Evolutionary conservation across 2,329 filamentous ascomycete genomes (phyloP), one percentile per base, ranked within the genome.

Genomic region (Gnomoniopsis smithogilvyi): DNA sequence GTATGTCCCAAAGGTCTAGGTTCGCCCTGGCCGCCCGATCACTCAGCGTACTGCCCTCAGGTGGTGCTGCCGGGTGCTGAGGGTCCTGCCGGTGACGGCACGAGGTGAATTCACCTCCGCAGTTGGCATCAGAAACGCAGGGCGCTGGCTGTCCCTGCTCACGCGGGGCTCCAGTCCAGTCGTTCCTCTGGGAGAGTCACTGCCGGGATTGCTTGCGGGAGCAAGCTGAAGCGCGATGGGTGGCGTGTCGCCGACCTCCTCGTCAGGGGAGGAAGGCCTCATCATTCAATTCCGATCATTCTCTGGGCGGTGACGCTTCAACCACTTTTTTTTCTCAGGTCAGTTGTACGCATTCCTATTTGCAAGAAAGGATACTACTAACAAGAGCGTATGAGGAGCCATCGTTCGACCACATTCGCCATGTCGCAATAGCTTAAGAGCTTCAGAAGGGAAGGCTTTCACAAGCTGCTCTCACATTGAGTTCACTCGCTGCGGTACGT

Each of bases 81-180:
- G 34, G 61, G 62, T 61, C 63, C 68, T 70, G 68, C 68, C 67
- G 67, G 68, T 65, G 64, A 69, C 67, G 68, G 68, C 66, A 67
- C 67, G 64, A 61, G 67, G 65, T 62, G 61, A 66, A 63, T 48
- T 59, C 61, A 65, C 64, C 67, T 66, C 63, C 67, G 68, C 67
- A 68, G 69, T 67, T 70, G 68, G 68, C 68, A 69, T 70, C 68
- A 70, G 67, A 70, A 69, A 70, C 64, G 67, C 67, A 69, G 67
- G 67, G 61, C 64, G 38, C 60, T 65, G 62, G 60, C 60, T 56
- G 67, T 58, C 61, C 62, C 38, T 56, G 57, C 55, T 49, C 43
- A 50, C 30, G 58, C 51, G 51, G 52, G 57, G 59, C 41, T 56
- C 54, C 48, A 60, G 62, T 58, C 62, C 63, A 60, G 66, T 51